These are phyloP conservation scores for Zea mays DNA, from an alignment of 176 grass and related monocot genomes.

Conservation along the genomic window Zm-B73-REFERENCE-NAM-5.0 NC_050103.1:167693001-167693500, in stretches of 20 bases:
- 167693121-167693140: conserved; percentile 31
- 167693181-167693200: conserved; percentile 29
- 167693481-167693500: not conserved
- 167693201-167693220: conserved; percentile 51
- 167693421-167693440: conserved; percentile 5
- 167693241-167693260: conserved; percentile 15
- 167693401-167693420: not conserved
- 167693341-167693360: not conserved
- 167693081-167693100: conserved; percentile 46
- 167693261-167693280: conserved; percentile 13
- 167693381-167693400: conserved; percentile 14
- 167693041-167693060: conserved; percentile 34
- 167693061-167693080: conserved; percentile 36
- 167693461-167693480: conserved; percentile 14
- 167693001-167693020: conserved; percentile 21
- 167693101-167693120: conserved; percentile 18
- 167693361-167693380: conserved; percentile 12
- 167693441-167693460: conserved; percentile 20
- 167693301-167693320: conserved; percentile 16
- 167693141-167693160: conserved; percentile 31
- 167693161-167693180: conserved; percentile 43
- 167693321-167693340: conserved; percentile 17
- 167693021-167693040: conserved; percentile 27
- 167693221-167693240: conserved; percentile 29
- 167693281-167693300: conserved; percentile 38